Evolutionary conservation across 2,329 filamentous ascomycete species (phyloP), one percentile per base, ranked within the genome.

Genomic region (Diplocarpon rosae): DNA sequence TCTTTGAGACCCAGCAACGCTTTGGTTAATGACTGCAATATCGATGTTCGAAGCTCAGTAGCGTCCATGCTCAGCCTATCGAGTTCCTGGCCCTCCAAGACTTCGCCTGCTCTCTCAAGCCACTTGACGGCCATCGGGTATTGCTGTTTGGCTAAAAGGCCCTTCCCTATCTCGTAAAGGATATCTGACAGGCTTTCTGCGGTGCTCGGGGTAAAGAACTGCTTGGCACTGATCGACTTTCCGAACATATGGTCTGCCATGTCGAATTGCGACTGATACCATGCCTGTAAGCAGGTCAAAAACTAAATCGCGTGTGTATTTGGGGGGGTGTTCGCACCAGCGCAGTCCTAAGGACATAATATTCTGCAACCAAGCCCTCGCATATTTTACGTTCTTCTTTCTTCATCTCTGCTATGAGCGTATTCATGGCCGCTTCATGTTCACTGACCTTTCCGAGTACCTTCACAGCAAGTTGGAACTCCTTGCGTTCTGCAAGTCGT

Each of bases 161-260:
- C 69, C 38, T 72, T 77, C 3, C 87, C 87, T 33, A 94, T 83
- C 47, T 83, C 78, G 51, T 80, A 85, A 7, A 88, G 68, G 2
- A 81, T 66, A 53, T 87, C 80, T 3, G 79, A 73, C 35, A 89
- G 63, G 31, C 67, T 69, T 59, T 89, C 82, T 1, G 72, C 68
- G 1, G 70, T 70, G 2, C 62, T 50, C 0, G 71, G 62, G 35
- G 79, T 70, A 2, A 75, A 59, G 43, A 42, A 56, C 16, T 56
- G 57, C 31, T 54, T 61, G 9, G 64, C 61, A n/a, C 49, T 65
- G 54, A 66, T 64, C 1, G 76, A 63, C 54, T 84, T 84, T 30
- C 63, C 63, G 61, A 82, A 89, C 69, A 92, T 78, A 61, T 86
- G 78, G 43, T 94, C 85, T 24, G 85, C 85, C 38, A 88, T 73